These are phyloP conservation scores for Phytophthora aleatoria DNA, from an alignment of 352 stramenopile species.

Conservation along the genomic window DNA sequence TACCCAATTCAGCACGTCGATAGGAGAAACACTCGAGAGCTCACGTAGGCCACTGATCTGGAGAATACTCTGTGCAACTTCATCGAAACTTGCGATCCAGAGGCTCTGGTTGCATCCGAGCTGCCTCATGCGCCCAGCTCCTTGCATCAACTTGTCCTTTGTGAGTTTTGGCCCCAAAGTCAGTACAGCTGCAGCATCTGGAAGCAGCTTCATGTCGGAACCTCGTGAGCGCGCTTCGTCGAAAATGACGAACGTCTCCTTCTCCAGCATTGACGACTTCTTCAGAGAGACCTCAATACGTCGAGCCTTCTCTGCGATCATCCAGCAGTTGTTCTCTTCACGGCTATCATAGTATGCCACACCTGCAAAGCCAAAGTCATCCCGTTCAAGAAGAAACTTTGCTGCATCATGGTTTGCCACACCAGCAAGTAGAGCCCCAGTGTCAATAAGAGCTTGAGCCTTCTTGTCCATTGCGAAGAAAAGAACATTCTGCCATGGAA, in stretches of 20 bases:
- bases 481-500: conserved; percentile 59
- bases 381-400: conserved; percentile 43
- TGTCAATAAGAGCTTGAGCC: conserved; percentile 83
- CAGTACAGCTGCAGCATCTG: conserved; percentile 69
- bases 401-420: conserved; percentile 58
- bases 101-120: conserved; percentile 77
- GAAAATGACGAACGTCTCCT: conserved; percentile 92
- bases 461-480: conserved; percentile 40
- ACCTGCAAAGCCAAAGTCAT: conserved; percentile 41
- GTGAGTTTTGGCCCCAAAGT: conserved; percentile 86
- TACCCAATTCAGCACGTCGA: conserved; percentile 85
- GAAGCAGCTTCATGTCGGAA: conserved; percentile 88
- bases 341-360: conserved; percentile 88
- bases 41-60: conserved; percentile 5
- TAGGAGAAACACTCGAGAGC: conserved; percentile 18
- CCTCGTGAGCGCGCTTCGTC: conserved; percentile 89
- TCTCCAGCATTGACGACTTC: conserved; percentile 70
- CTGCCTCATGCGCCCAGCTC: conserved; percentile 85
- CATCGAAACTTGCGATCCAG: conserved; percentile 62
- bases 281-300: conserved; percentile 50
- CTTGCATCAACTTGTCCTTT: conserved; percentile 87
- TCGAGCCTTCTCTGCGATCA: conserved; percentile 70
- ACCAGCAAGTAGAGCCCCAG: conserved; percentile 79
- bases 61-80: conserved; percentile 65
- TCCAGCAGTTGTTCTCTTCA: conserved; percentile 65